These are phyloP conservation scores for Plantago elongata DNA, from an alignment of 257 asterid genomes.

Conservation along the genomic window DNA sequence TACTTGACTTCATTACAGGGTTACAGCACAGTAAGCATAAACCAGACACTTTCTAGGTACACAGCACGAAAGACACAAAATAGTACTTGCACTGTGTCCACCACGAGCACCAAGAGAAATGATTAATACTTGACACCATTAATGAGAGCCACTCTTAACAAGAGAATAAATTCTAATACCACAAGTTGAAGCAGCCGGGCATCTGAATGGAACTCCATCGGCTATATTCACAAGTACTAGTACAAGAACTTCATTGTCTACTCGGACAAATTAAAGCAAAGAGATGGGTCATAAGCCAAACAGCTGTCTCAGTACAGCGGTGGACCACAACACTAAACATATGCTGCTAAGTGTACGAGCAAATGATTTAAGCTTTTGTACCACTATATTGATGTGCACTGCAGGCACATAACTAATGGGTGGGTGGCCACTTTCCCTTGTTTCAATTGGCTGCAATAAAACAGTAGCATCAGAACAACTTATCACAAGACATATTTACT, in stretches of 20 bases:
- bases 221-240: neutral
- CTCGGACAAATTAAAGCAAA: neutral
- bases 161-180: too few species aligned
- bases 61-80: too few species aligned
- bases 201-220: conserved; percentile 1
- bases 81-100: too few species aligned
- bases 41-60: too few species aligned
- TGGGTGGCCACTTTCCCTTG: conserved; percentile 37
- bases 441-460: conserved; percentile 36
- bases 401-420: conserved; percentile 27
- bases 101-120: too few species aligned
- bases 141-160: too few species aligned
- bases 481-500: conserved; percentile 9
- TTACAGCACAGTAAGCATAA: too few species aligned
- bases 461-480: conserved; percentile 18
- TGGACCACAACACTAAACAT: conserved; percentile 27
- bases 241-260: neutral
- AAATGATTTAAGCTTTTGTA: conserved; percentile 20
- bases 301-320: conserved; percentile 36
- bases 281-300: neutral
- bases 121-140: too few species aligned
- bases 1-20: too few species aligned
- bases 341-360: conserved; percentile 19
- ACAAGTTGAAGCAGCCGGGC: too few species aligned
- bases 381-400: conserved; percentile 11